A percentile compares a stretch with the other conserved stretches of the same genome.
phyloP scores from a whole-genome alignment of 495 filamentous ascomycete genomes.

The Neurospora sp. region DNA sequence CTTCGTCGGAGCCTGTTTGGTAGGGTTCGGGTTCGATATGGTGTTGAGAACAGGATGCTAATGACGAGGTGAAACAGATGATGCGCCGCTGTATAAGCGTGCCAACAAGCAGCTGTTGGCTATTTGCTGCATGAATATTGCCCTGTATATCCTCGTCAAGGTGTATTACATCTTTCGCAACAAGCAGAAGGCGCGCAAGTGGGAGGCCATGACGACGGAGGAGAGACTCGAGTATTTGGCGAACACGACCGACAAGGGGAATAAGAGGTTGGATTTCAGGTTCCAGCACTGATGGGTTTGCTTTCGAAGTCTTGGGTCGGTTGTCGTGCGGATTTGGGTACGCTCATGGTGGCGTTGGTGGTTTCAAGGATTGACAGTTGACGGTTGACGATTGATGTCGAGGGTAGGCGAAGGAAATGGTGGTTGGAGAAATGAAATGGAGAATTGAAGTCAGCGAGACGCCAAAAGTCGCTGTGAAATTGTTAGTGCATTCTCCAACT shows the following conservation, averaged over 20 bases:
- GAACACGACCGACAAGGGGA: conserved; percentile 59
- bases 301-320: not conserved
- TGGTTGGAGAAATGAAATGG: not conserved
- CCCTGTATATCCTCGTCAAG: conserved; percentile 47
- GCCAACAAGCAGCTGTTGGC: conserved; percentile 55
- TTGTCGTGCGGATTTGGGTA: not conserved
- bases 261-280: conserved; percentile 59
- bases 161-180: conserved; percentile 56
- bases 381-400: not conserved
- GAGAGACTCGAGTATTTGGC: conserved; percentile 54
- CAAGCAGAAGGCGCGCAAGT: conserved; percentile 28
- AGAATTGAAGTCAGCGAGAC: not conserved
- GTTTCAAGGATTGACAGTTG: not conserved
- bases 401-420: not conserved
- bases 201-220: conserved; percentile 54
- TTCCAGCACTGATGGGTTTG: conserved; percentile 28
- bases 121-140: conserved; percentile 44
- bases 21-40: not conserved
- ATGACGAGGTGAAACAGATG: conserved; percentile 37
- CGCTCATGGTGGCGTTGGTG: not conserved
- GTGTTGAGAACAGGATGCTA: conserved; percentile 20
- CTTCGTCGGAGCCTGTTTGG: not conserved
- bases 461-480: not conserved
- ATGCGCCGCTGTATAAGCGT: conserved; percentile 51
- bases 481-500: not conserved